phyloP scores from a whole-genome alignment of 495 filamentous ascomycete species.

The Aspergillus nanangensis region DNA sequence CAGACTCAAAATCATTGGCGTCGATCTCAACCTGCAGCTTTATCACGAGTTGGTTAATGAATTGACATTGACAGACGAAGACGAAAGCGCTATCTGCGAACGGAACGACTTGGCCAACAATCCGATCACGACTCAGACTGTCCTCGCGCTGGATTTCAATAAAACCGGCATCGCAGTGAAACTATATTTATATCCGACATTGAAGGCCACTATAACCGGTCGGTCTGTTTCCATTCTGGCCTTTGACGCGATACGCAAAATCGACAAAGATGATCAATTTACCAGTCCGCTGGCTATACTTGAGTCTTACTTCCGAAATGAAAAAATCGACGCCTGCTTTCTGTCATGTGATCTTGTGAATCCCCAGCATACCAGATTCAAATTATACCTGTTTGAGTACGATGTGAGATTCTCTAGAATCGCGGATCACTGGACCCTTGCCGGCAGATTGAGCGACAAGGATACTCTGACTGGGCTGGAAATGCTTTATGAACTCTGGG shows the following conservation, averaged over 20 bases:
- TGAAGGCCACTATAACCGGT: neutral
- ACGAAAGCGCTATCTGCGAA: neutral
- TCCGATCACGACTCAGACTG: neutral
- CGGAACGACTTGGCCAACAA: neutral
- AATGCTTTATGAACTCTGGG: conserved; percentile 7
- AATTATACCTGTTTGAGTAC: conserved; percentile 4
- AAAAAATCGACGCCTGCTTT: neutral
- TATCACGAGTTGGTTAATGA: neutral
- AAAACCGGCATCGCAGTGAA: conserved; percentile 1
- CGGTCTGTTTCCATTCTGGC: neutral
- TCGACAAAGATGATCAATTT: neutral
- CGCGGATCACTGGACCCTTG: conserved; percentile 1
- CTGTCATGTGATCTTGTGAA: conserved; percentile 3
- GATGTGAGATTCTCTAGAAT: neutral
- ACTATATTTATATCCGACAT: conserved; percentile 1
- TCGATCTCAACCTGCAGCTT: neutral
- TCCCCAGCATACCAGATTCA: conserved; percentile 3
- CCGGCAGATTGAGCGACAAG: neutral
- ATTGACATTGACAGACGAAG: neutral
- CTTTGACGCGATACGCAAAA: neutral
- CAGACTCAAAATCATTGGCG: neutral
- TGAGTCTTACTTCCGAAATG: neutral
- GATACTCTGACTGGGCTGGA: neutral
- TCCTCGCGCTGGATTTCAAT: conserved; percentile 1
- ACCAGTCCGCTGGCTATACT: neutral